Evolutionary conservation across 148 eudicot species (phyloP).

Genomic region (Gaultheria prostrata): DNA sequence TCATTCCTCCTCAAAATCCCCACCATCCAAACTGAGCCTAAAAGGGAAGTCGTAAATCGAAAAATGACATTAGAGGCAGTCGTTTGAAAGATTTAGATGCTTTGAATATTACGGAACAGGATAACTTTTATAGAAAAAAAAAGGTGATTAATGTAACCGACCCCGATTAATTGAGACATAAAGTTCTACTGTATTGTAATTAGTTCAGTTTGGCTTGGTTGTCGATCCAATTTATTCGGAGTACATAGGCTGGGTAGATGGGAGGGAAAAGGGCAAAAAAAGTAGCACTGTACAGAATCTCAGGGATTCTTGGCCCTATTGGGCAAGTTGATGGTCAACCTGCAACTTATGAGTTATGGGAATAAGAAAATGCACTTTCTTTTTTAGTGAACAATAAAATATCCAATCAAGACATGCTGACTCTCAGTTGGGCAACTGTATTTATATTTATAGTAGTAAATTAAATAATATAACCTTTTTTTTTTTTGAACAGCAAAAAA

Average conservation of each 20-base stretch:
- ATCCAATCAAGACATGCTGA: not conserved
- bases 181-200: no score
- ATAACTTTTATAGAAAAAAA: not conserved
- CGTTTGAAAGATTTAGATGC: not conserved
- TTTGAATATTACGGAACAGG: not conserved
- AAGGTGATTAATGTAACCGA: not conserved
- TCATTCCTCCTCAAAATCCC: no score
- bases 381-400: no score
- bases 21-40: no score
- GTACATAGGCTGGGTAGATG: not conserved
- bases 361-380: not conserved
- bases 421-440: not conserved
- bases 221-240: not conserved
- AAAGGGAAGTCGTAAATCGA: no score
- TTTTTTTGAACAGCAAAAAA: no score
- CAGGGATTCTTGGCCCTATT: conserved; percentile 21
- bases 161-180: no score
- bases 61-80: no score
- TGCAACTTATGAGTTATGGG: not conserved
- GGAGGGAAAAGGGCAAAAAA: not conserved
- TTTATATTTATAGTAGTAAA: not conserved
- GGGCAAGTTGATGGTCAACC: not conserved
- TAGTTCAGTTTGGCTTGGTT: not conserved
- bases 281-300: conserved; percentile 5
- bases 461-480: no score